phyloP scores from a whole-genome alignment of 108 stramenopile genomes.

The Nitzschia inconspicua region DNA sequence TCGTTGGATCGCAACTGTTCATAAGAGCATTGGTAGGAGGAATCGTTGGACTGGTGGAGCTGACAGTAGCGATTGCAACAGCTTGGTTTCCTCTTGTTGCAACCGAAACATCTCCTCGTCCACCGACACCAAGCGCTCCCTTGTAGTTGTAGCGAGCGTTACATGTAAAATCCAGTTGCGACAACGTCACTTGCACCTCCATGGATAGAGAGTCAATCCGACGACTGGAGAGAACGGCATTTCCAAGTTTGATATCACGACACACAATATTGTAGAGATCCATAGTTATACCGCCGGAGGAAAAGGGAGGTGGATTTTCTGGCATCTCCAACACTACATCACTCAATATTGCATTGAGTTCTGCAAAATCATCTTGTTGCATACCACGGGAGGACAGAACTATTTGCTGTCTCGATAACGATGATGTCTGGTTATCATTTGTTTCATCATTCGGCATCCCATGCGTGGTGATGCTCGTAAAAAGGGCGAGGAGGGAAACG shows the following conservation, averaged over 20 bases:
- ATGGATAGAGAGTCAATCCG: background rate
- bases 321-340: background rate
- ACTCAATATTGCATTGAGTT: background rate
- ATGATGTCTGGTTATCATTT: no score
- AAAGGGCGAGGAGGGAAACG: no score
- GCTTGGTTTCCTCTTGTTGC: constrained; percentile 7
- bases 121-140: constrained; percentile 11
- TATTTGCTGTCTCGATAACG: no score
- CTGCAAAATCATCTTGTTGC: no score
- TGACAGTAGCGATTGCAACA: background rate
- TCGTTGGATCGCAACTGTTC: constrained; percentile 7
- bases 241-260: constrained; percentile 3
- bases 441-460: no score
- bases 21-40: constrained; percentile 4
- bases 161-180: constrained; percentile 17
- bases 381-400: no score
- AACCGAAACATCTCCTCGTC: constrained; percentile 11
- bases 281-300: background rate
- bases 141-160: constrained; percentile 16
- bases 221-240: constrained; percentile 11
- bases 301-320: background rate
- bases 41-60: background rate
- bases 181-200: no score
- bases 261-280: constrained; percentile 8
- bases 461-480: no score